Percentiles rank a stretch among this genome's conserved stretches.
Conservation (phyloP, 1,139 yeast genomes). For the Candida dubliniensis region DNA sequence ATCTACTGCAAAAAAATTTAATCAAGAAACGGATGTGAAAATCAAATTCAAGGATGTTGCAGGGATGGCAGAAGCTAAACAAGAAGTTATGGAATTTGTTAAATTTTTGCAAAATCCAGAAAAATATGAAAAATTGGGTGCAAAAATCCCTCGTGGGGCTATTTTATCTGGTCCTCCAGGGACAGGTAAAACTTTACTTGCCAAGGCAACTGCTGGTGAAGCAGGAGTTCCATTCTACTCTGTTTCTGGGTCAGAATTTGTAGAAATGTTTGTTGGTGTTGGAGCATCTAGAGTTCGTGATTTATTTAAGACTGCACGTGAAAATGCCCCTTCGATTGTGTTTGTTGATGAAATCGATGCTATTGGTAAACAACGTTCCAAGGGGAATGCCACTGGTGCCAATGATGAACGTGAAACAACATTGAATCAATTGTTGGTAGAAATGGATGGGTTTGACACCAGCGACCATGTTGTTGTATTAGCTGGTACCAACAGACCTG, state of each 20-base stretch:
- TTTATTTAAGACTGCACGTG: slow-evolving; percentile 86
- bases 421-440: slow-evolving; percentile 89
- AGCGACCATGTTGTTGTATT: slow-evolving; percentile 92
- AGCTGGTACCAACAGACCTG: slow-evolving; percentile 97
- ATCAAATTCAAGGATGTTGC: slow-evolving; percentile 93
- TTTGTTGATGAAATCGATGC: slow-evolving; percentile 98
- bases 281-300: slow-evolving; percentile 98
- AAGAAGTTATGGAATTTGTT: slow-evolving; percentile 96
- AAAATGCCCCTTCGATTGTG: slow-evolving; percentile 88
- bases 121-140: slow-evolving; percentile 89
- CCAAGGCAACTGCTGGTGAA: slow-evolving; percentile 99
- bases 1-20: slow-evolving; percentile 86
- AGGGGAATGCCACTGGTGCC: slow-evolving; percentile 80
- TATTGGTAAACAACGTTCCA: slow-evolving; percentile 90
- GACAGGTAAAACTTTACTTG: slow-evolving; percentile 95
- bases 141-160: slow-evolving; percentile 97
- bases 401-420: slow-evolving; percentile 98
- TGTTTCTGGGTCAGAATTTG: slow-evolving; percentile 97
- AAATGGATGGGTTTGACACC: slow-evolving; percentile 94
- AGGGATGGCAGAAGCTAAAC: slow-evolving; percentile 97
- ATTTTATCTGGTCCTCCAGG: slow-evolving; percentile 99
- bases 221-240: slow-evolving; percentile 96
- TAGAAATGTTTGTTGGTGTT: slow-evolving; percentile 98
- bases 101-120: slow-evolving; percentile 85
- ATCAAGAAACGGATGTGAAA: slow-evolving; percentile 87